These are phyloP conservation scores for Coccomyxa sp. DNA, from an alignment of 139 green algal genomes.

Conservation along the genomic window DNA sequence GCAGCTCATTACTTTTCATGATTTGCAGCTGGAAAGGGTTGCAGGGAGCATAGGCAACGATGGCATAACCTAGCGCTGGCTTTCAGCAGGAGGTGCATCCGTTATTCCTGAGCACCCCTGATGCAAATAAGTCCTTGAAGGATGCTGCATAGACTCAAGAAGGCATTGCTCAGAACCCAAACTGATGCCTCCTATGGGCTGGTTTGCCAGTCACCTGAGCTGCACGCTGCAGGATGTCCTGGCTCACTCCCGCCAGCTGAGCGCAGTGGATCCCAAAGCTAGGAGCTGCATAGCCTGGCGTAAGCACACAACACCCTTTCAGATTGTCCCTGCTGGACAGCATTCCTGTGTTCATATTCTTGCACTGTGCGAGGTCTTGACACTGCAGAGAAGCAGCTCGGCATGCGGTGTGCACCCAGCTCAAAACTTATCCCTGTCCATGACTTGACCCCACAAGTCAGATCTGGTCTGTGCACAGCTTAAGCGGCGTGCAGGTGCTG, in stretches of 20 bases:
- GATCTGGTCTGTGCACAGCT: not conserved
- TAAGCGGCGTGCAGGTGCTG: no score
- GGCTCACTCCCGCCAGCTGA: slow-evolving; percentile 31
- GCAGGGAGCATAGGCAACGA: no score
- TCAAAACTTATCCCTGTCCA: not conserved
- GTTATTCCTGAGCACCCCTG: no score
- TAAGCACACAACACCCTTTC: not conserved
- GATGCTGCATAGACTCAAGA: no score
- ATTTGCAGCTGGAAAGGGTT: no score
- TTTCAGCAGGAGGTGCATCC: no score
- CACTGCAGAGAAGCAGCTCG: not conserved
- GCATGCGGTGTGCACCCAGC: not conserved
- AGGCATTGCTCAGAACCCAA: no score
- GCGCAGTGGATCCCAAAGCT: slow-evolving; percentile 69
- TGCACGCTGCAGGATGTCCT: slow-evolving; percentile 27
- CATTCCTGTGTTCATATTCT: not conserved
- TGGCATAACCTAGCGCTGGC: no score
- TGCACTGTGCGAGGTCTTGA: not conserved
- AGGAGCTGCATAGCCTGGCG: slow-evolving; percentile 37
- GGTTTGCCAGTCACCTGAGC: slow-evolving; percentile 13
- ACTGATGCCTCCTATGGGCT: no score
- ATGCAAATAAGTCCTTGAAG: no score
- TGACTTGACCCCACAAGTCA: not conserved
- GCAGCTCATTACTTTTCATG: no score
- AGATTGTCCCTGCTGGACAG: not conserved